Evolutionary conservation across 2,329 filamentous ascomycete genomes (phyloP).

Genomic region (Aspergillus ustus): DNA sequence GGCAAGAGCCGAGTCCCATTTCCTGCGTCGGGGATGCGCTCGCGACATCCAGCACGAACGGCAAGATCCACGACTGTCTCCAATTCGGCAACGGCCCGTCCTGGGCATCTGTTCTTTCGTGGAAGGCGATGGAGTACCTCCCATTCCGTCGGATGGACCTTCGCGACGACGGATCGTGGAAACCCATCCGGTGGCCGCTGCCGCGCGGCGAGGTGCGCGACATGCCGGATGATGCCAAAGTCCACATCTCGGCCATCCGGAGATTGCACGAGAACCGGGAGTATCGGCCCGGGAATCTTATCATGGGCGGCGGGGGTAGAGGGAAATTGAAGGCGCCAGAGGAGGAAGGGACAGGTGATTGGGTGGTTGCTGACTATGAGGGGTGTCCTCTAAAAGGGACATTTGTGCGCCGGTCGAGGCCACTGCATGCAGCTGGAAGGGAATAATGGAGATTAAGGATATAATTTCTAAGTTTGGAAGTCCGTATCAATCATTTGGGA

Average conservation of each 20-base stretch:
- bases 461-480: too few relatives aligned
- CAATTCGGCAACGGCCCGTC: constrained; percentile 34
- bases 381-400: not conserved
- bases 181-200: constrained; percentile 74
- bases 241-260: constrained; percentile 73
- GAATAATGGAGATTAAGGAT: too few relatives aligned
- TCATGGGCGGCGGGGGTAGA: constrained; percentile 50
- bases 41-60: not conserved
- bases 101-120: constrained; percentile 59
- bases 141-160: constrained; percentile 78
- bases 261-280: constrained; percentile 64
- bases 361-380: not conserved
- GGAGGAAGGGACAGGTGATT: not conserved
- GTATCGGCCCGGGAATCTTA: constrained; percentile 74
- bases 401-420: not conserved
- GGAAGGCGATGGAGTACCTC: constrained; percentile 76
- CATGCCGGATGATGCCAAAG: constrained; percentile 66
- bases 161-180: constrained; percentile 60
- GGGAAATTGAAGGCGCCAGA: not conserved
- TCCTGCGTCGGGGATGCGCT: not conserved
- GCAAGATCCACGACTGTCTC: not conserved
- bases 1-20: too few relatives aligned
- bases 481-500: too few relatives aligned
- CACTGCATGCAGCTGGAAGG: too few relatives aligned
- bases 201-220: constrained; percentile 74